Percentiles rank a stretch among this genome's conserved stretches.
Evolutionary conservation across 208 protist species (phyloP).

Genomic region (Trypanosoma scelopori): DNA sequence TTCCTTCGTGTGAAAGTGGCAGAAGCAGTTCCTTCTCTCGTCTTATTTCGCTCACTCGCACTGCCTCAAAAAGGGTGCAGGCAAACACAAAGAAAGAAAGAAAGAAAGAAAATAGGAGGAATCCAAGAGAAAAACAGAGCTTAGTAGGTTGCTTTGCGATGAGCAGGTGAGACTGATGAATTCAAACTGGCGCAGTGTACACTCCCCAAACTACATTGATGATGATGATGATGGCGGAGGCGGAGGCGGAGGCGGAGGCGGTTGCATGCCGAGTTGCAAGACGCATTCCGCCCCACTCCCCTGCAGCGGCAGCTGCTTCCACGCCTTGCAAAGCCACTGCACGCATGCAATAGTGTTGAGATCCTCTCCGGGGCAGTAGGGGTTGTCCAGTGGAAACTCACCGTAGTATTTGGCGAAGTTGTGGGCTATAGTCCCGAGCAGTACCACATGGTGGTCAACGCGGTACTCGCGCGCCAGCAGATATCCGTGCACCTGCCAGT

Average conservation of each 20-base stretch:
- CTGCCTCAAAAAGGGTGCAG: background rate
- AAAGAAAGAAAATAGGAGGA: background rate
- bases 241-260: background rate
- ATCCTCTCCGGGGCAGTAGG: constrained; percentile 85
- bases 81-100: background rate
- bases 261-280: constrained; percentile 16
- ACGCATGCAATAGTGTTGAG: constrained; percentile 77
- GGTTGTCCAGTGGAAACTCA: constrained; percentile 72
- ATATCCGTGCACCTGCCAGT: constrained; percentile 82
- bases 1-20: too few species aligned
- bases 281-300: background rate
- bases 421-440: constrained; percentile 48
- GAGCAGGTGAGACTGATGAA: too few species aligned
- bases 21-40: background rate
- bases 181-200: too few species aligned
- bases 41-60: too few species aligned
- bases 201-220: background rate
- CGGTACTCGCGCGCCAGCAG: constrained; percentile 42
- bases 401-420: constrained; percentile 76
- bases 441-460: constrained; percentile 38
- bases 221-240: too few species aligned
- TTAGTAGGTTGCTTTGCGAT: too few species aligned
- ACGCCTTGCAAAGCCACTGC: constrained; percentile 47
- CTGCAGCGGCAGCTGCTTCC: constrained; percentile 32
- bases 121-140: background rate